Evolutionary conservation across 805 yeast species (phyloP).

Genomic region (Starmerella davenportii): DNA sequence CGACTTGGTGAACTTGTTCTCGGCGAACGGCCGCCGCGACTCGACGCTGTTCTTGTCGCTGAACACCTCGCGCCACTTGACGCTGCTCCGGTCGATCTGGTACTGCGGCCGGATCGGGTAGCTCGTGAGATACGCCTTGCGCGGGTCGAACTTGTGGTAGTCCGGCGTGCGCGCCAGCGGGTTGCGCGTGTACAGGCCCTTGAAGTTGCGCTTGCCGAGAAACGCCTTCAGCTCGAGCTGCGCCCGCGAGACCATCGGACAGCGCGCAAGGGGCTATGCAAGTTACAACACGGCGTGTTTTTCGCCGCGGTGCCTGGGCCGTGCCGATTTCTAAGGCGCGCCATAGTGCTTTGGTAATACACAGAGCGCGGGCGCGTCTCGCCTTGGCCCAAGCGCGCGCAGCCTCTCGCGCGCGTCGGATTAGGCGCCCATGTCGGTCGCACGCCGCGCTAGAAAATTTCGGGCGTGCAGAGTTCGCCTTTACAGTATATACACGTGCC

Average conservation of each 20-base stretch:
- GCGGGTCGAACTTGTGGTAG: conserved; percentile 51
- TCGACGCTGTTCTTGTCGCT: conserved; percentile 8
- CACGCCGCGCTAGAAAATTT: too few relatives aligned
- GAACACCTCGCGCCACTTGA: conserved; percentile 21
- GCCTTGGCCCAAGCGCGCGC: too few relatives aligned
- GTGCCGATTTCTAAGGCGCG: too few relatives aligned
- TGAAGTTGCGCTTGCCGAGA: conserved; percentile 66
- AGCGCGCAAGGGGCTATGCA: too few relatives aligned
- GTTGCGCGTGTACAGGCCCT: conserved; percentile 65
- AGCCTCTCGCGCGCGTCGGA: too few relatives aligned
- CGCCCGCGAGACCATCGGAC: conserved; percentile 15
- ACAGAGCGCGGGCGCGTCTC: too few relatives aligned
- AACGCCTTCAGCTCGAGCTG: conserved; percentile 37
- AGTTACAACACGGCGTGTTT: too few relatives aligned
- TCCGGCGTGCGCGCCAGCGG: conserved; percentile 35
- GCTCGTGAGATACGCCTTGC: conserved; percentile 21
- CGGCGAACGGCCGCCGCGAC: conserved; percentile 55
- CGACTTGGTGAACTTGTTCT: conserved; percentile 50
- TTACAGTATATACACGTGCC: too few relatives aligned
- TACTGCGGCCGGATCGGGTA: conserved; percentile 20
- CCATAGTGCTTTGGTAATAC: too few relatives aligned
- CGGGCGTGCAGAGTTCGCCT: too few relatives aligned
- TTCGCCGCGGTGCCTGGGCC: too few relatives aligned
- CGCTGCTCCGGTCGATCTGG: conserved; percentile 7
- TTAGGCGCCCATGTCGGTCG: too few relatives aligned